These are phyloP conservation scores for Saccharomyces hybrid DNA, from an alignment of 1,139 yeast species.

Conservation along the genomic window DNA sequence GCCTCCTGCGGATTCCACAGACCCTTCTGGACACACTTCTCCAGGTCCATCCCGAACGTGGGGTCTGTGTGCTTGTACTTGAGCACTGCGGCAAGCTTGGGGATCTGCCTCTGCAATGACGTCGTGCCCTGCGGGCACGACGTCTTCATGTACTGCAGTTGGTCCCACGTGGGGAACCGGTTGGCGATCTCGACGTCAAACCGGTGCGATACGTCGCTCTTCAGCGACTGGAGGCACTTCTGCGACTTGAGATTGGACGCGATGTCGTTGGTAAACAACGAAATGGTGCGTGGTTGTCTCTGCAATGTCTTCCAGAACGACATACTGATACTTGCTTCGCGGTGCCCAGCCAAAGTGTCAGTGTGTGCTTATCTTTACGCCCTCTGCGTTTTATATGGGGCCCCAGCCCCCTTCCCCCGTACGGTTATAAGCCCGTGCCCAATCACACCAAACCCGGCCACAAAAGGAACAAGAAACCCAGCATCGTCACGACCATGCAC, in stretches of 20 bases:
- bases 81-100: constrained; percentile 15
- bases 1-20: constrained; percentile 20
- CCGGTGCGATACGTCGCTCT: constrained; percentile 13
- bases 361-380: background rate
- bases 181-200: constrained; percentile 18
- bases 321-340: constrained; percentile 11
- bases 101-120: constrained; percentile 16
- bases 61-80: constrained; percentile 14
- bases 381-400: background rate
- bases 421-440: background rate
- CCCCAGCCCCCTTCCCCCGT: background rate
- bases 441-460: background rate
- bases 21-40: constrained; percentile 15
- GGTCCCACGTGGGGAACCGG: constrained; percentile 27
- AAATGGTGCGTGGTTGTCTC: constrained; percentile 21
- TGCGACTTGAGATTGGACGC: constrained; percentile 12
- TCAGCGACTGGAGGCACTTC: constrained; percentile 14
- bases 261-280: constrained; percentile 23
- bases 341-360: background rate
- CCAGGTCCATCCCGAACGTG: constrained; percentile 20
- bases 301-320: constrained; percentile 27
- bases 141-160: constrained; percentile 21
- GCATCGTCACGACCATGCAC: too few species aligned
- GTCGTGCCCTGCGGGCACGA: constrained; percentile 10
- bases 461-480: too few species aligned